Percentiles rank a stretch among this genome's conserved stretches.
Evolutionary conservation across 352 stramenopile genomes (phyloP).

Genomic region (Aphanomyces euteiches): DNA sequence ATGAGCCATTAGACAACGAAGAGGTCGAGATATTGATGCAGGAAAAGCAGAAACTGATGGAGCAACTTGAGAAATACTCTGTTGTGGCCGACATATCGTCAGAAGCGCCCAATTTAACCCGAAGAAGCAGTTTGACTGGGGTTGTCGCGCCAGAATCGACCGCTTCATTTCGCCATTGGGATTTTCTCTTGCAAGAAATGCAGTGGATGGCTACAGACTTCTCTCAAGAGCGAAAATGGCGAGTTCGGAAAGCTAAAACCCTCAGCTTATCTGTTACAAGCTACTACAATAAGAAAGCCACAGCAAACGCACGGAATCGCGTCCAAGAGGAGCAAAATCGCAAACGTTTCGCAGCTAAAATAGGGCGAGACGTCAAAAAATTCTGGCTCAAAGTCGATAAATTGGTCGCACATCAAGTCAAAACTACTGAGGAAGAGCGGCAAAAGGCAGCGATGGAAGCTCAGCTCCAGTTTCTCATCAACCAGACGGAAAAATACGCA

Average conservation of each 20-base stretch:
- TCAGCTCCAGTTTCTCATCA: constrained; percentile 92
- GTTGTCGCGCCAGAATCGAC: constrained; percentile 16
- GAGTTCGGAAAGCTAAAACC: constrained; percentile 68
- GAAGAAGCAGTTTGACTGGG: not conserved
- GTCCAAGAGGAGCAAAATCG: constrained; percentile 44
- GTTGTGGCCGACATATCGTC: not conserved
- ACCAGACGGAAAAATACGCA: constrained; percentile 96
- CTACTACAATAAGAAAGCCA: constrained; percentile 53
- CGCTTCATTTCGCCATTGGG: constrained; percentile 41
- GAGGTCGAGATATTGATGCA: constrained; percentile 16
- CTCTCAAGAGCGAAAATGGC: constrained; percentile 83
- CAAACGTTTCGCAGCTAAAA: constrained; percentile 59
- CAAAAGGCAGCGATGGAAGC: constrained; percentile 93
- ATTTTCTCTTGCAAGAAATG: constrained; percentile 83
- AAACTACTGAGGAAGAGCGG: constrained; percentile 84
- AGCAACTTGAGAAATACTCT: not conserved
- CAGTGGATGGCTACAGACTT: constrained; percentile 94
- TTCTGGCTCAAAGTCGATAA: constrained; percentile 99
- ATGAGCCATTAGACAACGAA: not conserved
- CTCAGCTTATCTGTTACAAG: constrained; percentile 56
- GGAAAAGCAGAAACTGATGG: constrained; percentile 13
- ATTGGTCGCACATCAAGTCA: constrained; percentile 97
- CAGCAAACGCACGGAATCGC: constrained; percentile 31
- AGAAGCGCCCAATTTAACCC: not conserved
- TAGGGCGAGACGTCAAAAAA: constrained; percentile 86